Evolutionary conservation across 2,329 filamentous ascomycete species (phyloP).

Genomic region (Diaporthe ampelina): DNA sequence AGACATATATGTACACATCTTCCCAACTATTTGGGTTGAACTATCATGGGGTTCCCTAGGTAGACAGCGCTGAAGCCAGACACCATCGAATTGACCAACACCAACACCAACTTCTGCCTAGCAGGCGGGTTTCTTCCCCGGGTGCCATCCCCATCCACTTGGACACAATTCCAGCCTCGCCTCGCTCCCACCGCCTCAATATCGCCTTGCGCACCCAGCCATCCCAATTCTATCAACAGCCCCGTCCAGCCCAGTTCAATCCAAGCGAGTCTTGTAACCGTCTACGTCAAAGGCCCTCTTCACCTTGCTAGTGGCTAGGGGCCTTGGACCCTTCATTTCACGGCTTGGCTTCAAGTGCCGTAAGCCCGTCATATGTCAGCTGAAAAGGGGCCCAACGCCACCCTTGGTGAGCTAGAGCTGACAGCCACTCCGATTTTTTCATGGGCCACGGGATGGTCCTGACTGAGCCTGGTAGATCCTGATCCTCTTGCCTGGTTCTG

Average conservation of each 20-base stretch:
- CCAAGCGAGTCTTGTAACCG: not conserved
- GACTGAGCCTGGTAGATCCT: not conserved
- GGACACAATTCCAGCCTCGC: not conserved
- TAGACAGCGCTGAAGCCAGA: not conserved
- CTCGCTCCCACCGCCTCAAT: not conserved
- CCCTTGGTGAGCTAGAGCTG: constrained; percentile 5
- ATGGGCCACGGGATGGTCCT: too few relatives aligned
- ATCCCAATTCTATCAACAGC: constrained; percentile 23
- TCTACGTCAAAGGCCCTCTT: not conserved
- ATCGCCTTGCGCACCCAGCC: constrained; percentile 20
- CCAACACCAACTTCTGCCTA: not conserved
- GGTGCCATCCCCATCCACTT: not conserved
- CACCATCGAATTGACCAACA: not conserved
- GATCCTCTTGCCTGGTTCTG: not conserved
- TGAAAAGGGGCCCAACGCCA: constrained; percentile 28
- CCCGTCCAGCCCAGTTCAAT: not conserved
- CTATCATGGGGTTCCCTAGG: too few relatives aligned
- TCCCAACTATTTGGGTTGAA: too few relatives aligned
- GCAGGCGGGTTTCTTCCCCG: not conserved
- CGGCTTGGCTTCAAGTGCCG: not conserved
- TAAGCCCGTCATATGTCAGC: constrained; percentile 28
- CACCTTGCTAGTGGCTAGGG: not conserved
- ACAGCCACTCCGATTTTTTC: constrained; percentile 23
- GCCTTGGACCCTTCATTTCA: not conserved
- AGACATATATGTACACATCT: not conserved